Base-by-base conservation (phyloP, 2,329 filamentous ascomycete genomes). In the Byssothecium circinans region DNA sequence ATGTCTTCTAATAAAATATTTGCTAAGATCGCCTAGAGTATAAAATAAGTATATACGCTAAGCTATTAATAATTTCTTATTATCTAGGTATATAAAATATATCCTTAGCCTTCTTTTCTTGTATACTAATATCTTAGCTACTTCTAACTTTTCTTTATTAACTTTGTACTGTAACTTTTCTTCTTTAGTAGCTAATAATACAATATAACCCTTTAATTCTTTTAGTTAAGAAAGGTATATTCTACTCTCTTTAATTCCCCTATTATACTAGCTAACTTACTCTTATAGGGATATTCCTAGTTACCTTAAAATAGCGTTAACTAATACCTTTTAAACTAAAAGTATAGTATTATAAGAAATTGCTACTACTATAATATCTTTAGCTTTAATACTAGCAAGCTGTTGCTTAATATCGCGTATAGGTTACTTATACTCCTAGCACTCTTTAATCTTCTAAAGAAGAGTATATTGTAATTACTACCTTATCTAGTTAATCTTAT, bases 1-100 rank as follows among this genome's bases (percentile, higher is more conserved):
- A 34, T 58, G 40, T 50, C 52, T 56, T 8, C 32, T 25, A 18
- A 44, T 30, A 47, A 58, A 32, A 54, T 58, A 35, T 48, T 54
- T 58, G 10, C 45, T 56, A 25, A 58, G 43, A 47, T 54, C 39
- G 12, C 46, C 44, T 52, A n/a, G n/a, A 25, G 50, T 52, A 33
- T 41, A 20, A 41, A 58, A 58, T 12, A 19, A 2, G 50, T 33
- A 25, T 43, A 45, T 52, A 39, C 41, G 44, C 14, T 27, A 23
- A 41, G 47, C 30, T 14, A 36, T 50, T 8, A 11, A 46, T 12
- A 45, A 32, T 20, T 39, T 45, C 12, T 47, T 3, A 23, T 61
- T 61, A 8, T 41, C 49, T 43, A 58, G 15, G 40, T 35, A 56
- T 41, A 50, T 20, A 29, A 56, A 58, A 54, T 37, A 58, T 53